Evolutionary conservation across 2,329 filamentous ascomycete genomes (phyloP).

Genomic region (Colletotrichum agaves): DNA sequence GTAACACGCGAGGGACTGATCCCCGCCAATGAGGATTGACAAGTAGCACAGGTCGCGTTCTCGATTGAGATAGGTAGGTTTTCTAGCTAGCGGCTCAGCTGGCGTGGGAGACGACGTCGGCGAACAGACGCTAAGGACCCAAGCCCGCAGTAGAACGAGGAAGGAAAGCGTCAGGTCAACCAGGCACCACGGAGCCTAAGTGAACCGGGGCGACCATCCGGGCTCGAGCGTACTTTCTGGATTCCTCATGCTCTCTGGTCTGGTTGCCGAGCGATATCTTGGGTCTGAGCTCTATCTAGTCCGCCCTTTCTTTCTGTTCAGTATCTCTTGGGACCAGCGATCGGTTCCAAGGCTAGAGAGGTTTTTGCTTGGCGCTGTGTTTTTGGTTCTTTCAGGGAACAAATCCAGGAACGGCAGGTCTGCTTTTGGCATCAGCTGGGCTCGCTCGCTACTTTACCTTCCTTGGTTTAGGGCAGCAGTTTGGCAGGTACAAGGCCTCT

Average conservation of each 20-base stretch:
- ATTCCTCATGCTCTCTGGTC: neutral
- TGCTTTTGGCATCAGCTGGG: conserved; percentile 17
- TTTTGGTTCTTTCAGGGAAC: conserved; percentile 14
- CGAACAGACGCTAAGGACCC: conserved; percentile 33
- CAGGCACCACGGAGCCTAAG: neutral
- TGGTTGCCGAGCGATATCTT: conserved; percentile 16
- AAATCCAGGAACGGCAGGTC: conserved; percentile 20
- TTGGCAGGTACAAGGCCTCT: neutral
- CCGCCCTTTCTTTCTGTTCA: neutral
- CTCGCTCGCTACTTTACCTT: neutral
- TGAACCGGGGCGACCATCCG: conserved; percentile 19
- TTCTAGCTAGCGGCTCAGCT: conserved; percentile 7
- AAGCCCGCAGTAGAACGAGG: conserved; percentile 6
- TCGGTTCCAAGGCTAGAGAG: neutral
- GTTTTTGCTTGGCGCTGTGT: neutral
- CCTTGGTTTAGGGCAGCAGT: conserved; percentile 26
- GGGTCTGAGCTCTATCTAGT: conserved; percentile 24
- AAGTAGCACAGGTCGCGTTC: conserved; percentile 2
- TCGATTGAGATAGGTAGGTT: conserved; percentile 25
- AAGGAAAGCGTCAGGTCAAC: conserved; percentile 3
- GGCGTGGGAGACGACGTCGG: conserved; percentile 24
- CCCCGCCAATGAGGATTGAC: conserved; percentile 5
- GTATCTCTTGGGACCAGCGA: neutral
- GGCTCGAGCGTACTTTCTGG: conserved; percentile 26
- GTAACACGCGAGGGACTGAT: neutral